Conservation (phyloP, 192 early-diverging fungal genomes). For the Podila minutissima region DNA sequence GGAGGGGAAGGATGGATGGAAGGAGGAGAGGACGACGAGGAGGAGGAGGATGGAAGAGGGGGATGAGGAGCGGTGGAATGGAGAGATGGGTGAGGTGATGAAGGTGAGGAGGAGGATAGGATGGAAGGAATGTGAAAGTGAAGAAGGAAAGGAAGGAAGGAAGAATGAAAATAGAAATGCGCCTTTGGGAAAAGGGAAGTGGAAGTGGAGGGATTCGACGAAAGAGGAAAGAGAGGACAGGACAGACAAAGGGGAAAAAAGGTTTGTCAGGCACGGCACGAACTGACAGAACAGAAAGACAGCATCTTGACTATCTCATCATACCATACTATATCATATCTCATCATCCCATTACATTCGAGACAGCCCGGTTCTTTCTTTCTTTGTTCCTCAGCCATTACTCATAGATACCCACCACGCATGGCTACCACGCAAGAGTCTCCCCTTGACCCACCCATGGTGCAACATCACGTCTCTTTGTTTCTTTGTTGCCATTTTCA, state of each 20-base stretch:
- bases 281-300: too few relatives aligned
- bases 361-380: background rate
- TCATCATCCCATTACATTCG: too few relatives aligned
- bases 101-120: background rate
- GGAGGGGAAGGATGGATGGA: background rate
- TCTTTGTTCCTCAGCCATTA: background rate
- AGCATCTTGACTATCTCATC: too few relatives aligned
- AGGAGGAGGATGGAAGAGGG: background rate
- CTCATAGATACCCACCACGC: background rate
- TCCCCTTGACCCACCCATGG: background rate
- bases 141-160: background rate
- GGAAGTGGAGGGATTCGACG: background rate
- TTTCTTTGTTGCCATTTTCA: background rate
- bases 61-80: background rate
- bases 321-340: too few relatives aligned
- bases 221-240: background rate
- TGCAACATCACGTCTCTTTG: background rate
- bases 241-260: background rate
- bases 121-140: background rate
- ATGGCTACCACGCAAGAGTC: background rate
- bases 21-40: background rate
- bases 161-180: conserved; percentile 6
- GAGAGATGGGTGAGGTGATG: background rate
- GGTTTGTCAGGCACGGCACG: background rate
- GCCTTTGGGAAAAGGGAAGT: background rate